These are phyloP conservation scores for Suillus weaverae DNA, from an alignment of 768 basidiomycete genomes.

Conservation along the genomic window DNA sequence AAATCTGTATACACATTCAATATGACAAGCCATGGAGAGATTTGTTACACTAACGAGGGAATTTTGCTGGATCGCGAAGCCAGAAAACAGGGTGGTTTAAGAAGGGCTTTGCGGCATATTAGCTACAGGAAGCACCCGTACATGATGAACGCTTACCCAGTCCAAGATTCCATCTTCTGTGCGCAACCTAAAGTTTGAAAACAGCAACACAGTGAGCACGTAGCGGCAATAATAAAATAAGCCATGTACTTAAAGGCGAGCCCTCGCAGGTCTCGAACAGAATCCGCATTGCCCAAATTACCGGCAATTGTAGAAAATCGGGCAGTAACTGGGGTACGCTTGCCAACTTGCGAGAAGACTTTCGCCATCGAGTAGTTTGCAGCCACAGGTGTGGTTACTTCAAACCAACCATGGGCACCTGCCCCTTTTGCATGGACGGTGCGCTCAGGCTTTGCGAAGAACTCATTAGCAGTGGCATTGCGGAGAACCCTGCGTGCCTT, in stretches of 20 bases:
- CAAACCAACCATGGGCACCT: slow-evolving; percentile 20
- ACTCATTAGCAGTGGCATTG: background rate
- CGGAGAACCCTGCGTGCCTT: background rate
- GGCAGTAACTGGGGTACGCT: slow-evolving; percentile 18
- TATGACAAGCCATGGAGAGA: background rate
- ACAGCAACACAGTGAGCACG: background rate
- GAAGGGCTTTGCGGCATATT: slow-evolving; percentile 25
- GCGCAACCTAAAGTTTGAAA: slow-evolving; percentile 27
- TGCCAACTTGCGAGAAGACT: slow-evolving; percentile 17
- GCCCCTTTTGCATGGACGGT: slow-evolving; percentile 19
- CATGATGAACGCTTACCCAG: slow-evolving; percentile 31
- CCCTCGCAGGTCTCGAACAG: slow-evolving; percentile 51
- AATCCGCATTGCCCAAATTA: slow-evolving; percentile 50
- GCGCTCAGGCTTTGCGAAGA: slow-evolving; percentile 15
- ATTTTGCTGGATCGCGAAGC: slow-evolving; percentile 47
- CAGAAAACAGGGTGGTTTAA: slow-evolving; percentile 49
- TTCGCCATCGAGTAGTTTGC: slow-evolving; percentile 19
- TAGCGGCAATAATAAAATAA: slow-evolving; percentile 12
- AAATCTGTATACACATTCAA: slow-evolving; percentile 29
- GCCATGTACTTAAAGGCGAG: slow-evolving; percentile 47
- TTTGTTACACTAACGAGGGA: slow-evolving; percentile 39
- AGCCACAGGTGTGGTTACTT: slow-evolving; percentile 17
- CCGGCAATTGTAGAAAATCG: slow-evolving; percentile 59
- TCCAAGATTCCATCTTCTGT: slow-evolving; percentile 41
- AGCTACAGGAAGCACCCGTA: background rate